A percentile compares a stretch with the other conserved stretches of the same genome.
These are phyloP conservation scores for Geotrichum siamense DNA, from an alignment of 1,139 yeast genomes.

Conservation along the genomic window DNA sequence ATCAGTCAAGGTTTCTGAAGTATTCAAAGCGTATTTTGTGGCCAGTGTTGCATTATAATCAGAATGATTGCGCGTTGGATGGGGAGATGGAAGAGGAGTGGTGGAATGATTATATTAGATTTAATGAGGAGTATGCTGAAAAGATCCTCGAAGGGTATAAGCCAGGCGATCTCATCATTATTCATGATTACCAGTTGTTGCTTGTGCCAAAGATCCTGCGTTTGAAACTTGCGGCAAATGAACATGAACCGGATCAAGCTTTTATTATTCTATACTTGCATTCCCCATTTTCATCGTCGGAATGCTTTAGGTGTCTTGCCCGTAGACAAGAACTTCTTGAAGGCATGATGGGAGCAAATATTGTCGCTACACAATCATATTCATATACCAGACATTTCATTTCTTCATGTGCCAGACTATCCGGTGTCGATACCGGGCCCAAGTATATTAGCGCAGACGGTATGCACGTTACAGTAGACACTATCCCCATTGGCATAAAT, in stretches of 20 bases:
- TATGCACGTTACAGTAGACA: conserved; percentile 58
- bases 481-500: conserved; percentile 83
- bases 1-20: conserved; percentile 62
- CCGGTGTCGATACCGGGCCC: conserved; percentile 38
- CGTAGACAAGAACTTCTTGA: conserved; percentile 74
- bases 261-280: conserved; percentile 60
- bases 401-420: conserved; percentile 52
- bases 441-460: conserved; percentile 67
- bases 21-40: conserved; percentile 86
- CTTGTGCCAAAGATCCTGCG: conserved; percentile 80
- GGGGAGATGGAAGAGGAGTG: conserved; percentile 65
- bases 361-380: conserved; percentile 76
- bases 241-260: conserved; percentile 34
- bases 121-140: conserved; percentile 84
- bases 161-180: conserved; percentile 91
- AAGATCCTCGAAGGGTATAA: conserved; percentile 62
- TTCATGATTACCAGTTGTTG: conserved; percentile 84
- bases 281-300: conserved; percentile 74
- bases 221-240: conserved; percentile 58
- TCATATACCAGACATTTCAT: conserved; percentile 85
- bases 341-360: conserved; percentile 85
- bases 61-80: conserved; percentile 53
- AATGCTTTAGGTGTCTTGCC: conserved; percentile 81
- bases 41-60: conserved; percentile 92
- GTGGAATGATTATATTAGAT: conserved; percentile 86